A percentile compares a stretch with the other conserved stretches of the same genome.
Evolutionary conservation across 2,329 filamentous ascomycete species (phyloP).

Genomic region (Penicillium psychrosexuale): DNA sequence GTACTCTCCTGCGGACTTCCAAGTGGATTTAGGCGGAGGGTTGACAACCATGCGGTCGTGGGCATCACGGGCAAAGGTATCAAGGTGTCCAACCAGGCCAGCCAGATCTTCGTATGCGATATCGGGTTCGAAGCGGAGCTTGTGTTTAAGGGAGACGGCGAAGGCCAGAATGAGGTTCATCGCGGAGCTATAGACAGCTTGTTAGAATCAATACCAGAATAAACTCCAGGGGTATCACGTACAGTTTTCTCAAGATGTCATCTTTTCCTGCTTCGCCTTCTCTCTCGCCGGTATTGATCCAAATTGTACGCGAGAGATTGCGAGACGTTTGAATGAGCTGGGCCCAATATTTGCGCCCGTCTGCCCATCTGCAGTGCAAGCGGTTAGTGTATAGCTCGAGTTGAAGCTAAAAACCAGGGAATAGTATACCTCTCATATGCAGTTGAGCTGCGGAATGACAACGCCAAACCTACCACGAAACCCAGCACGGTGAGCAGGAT

Average conservation of each 20-base stretch:
- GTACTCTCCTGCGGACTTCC: slow-evolving; percentile 67
- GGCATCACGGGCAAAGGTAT: slow-evolving; percentile 68
- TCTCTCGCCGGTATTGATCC: slow-evolving; percentile 70
- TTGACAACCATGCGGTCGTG: slow-evolving; percentile 42
- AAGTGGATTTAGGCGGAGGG: slow-evolving; percentile 48
- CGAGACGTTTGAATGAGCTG: slow-evolving; percentile 55
- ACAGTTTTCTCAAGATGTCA: slow-evolving; percentile 66
- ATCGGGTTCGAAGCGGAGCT: slow-evolving; percentile 78
- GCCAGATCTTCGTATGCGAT: slow-evolving; percentile 71
- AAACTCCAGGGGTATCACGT: slow-evolving; percentile 12
- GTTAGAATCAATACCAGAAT: slow-evolving; percentile 9
- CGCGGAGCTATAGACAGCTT: slow-evolving; percentile 45
- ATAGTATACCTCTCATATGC: slow-evolving; percentile 64
- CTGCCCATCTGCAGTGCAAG: slow-evolving; percentile 47
- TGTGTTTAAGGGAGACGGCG: slow-evolving; percentile 74
- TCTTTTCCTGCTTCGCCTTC: slow-evolving; percentile 59
- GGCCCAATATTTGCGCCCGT: slow-evolving; percentile 63
- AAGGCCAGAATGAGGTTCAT: slow-evolving; percentile 78
- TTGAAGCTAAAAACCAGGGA: neutral
- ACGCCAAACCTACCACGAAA: slow-evolving; percentile 76
- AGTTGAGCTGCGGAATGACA: slow-evolving; percentile 73
- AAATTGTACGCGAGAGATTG: slow-evolving; percentile 67
- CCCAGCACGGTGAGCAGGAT: slow-evolving; percentile 72
- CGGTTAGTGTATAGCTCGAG: neutral
- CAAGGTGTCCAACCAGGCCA: slow-evolving; percentile 66